phyloP scores from a whole-genome alignment of 306 rosid species.

The Ziziphus jujuba region DNA sequence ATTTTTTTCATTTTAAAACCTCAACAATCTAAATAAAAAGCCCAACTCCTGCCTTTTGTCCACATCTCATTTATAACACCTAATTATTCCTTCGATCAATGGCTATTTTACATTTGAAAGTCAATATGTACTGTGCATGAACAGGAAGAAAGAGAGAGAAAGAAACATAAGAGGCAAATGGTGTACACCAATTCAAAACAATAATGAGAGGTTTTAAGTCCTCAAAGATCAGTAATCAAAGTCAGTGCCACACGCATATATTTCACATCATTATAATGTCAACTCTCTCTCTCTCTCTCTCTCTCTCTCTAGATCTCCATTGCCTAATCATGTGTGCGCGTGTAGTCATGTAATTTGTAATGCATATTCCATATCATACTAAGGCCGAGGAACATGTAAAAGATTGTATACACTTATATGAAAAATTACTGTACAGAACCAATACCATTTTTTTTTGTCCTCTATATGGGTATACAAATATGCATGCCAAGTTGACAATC shows the following conservation, averaged over 20 bases:
- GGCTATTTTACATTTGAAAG: no score
- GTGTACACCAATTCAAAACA: neutral
- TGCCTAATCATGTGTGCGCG: neutral
- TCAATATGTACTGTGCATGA: no score
- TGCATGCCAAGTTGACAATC: conserved; percentile 30
- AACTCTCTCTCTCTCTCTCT: conserved; percentile 7
- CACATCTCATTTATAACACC: no score
- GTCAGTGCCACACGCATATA: conserved; percentile 13
- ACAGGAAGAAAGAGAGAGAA: no score
- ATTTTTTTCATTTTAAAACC: no score
- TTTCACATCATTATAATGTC: conserved; percentile 3
- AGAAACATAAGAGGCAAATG: no score
- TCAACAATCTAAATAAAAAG: no score
- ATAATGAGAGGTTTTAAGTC: neutral
- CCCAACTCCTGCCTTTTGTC: no score
- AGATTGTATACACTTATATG: neutral
- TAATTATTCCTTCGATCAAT: no score
- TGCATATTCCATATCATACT: neutral
- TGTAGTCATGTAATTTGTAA: neutral
- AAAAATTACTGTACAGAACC: conserved; percentile 2
- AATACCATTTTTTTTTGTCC: neutral
- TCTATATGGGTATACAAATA: conserved; percentile 16
- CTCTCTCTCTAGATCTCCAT: conserved; percentile 1
- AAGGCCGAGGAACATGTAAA: neutral
- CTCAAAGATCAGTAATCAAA: neutral